These are phyloP conservation scores for Coemansia sp. DNA, from an alignment of 192 early-diverging fungal genomes.

Conservation along the genomic window DNA sequence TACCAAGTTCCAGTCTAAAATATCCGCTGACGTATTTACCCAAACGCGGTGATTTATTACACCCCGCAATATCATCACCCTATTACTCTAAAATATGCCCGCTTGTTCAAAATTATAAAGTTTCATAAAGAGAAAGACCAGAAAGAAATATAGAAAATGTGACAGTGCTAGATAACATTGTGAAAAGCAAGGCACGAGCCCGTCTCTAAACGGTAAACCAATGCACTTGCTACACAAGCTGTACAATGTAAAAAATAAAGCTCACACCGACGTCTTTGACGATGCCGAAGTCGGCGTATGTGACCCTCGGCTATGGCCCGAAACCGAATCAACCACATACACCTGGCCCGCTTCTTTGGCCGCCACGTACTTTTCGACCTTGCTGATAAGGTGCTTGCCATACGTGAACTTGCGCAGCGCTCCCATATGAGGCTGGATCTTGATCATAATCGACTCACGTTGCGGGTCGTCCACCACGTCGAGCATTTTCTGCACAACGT, in stretches of 20 bases:
- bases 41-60: too few species aligned
- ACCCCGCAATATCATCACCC: too few species aligned
- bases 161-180: constrained; percentile 3
- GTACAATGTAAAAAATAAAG: constrained; percentile 5
- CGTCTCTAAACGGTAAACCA: background rate
- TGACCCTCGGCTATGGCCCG: constrained; percentile 6
- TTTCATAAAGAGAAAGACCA: background rate
- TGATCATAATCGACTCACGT: constrained; percentile 78
- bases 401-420: constrained; percentile 97
- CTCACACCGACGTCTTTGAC: constrained; percentile 10
- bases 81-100: too few species aligned
- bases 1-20: too few species aligned
- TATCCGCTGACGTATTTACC: too few species aligned
- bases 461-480: constrained; percentile 95
- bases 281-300: constrained; percentile 10
- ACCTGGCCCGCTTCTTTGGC: constrained; percentile 10
- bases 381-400: constrained; percentile 92
- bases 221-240: constrained; percentile 3
- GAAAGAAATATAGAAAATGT: background rate
- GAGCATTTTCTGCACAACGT: constrained; percentile 99
- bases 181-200: background rate
- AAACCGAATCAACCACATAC: too few species aligned
- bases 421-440: constrained; percentile 90
- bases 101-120: background rate
- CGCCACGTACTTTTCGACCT: constrained; percentile 51